Evolutionary conservation across 2,329 filamentous ascomycete species (phyloP).

Genomic region (Dothideomycetes sp.): DNA sequence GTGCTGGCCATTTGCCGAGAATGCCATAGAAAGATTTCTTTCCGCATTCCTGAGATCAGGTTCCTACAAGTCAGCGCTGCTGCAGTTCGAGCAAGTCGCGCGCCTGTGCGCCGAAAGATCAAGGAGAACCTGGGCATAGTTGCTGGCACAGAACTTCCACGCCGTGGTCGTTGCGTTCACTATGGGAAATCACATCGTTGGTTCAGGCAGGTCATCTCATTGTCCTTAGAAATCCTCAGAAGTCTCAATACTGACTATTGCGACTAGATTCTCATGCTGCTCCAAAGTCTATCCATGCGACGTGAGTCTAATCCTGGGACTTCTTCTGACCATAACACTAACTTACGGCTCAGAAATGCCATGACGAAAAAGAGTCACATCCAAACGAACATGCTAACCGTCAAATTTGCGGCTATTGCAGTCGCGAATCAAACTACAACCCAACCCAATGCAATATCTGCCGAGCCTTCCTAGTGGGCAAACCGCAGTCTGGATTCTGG

Average conservation of each 20-base stretch:
- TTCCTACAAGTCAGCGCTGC: constrained; percentile 59
- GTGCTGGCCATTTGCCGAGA: constrained; percentile 67
- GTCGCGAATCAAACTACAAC: constrained; percentile 66
- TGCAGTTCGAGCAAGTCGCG: constrained; percentile 26
- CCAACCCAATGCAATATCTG: constrained; percentile 69
- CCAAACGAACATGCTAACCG: constrained; percentile 71
- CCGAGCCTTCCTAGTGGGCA: constrained; percentile 59
- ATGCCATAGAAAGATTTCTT: constrained; percentile 73
- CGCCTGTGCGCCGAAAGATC: constrained; percentile 25
- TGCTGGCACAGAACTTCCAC: constrained; percentile 45
- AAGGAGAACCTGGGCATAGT: constrained; percentile 47
- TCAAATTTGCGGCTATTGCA: constrained; percentile 55
- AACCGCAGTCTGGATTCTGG: constrained; percentile 65
- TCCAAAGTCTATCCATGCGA: constrained; percentile 49
- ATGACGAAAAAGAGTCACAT: constrained; percentile 63
- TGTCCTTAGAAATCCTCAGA: not conserved
- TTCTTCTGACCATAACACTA: not conserved
- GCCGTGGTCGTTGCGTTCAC: constrained; percentile 44
- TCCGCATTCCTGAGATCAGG: constrained; percentile 68
- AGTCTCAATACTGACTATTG: constrained; percentile 10
- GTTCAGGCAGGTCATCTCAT: constrained; percentile 39
- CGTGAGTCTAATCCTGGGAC: constrained; percentile 33
- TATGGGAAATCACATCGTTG: constrained; percentile 48
- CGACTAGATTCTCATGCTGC: constrained; percentile 46
- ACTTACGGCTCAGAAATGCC: constrained; percentile 46